Base-by-base conservation (phyloP, 1,284 basidiomycete species). In the Irpex sp. region DNA sequence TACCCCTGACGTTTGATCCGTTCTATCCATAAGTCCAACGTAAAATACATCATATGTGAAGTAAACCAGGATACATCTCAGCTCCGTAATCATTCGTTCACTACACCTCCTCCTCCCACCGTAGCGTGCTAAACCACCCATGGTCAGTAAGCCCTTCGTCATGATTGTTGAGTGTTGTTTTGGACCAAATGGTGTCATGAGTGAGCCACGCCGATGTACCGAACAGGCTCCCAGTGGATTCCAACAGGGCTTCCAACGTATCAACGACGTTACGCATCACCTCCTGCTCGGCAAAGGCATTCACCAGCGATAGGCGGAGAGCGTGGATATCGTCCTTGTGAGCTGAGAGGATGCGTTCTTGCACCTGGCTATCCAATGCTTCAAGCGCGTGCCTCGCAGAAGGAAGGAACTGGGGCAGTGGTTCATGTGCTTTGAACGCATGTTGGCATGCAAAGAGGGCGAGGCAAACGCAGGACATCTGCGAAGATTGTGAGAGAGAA, bases 331-430 rank as follows among this genome's bases (percentile, higher is more conserved):
- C 74, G 61, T 73, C 70, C 55, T 74, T 72, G 5, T 68, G 71
- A 5, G 76, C 73, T 17, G 65, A 57, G 40, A 67, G 66, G 9
- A 81, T 74, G 52, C 73, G 74, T 11, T 77, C 73, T 56, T 77
- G 75, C n/a, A 82, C 74, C 44, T 76, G 73, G 1, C 65, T 67
- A 59, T 79, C 74, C 1, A 84, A 72, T 5, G 68, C 69, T 8
- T 70, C 66, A 19, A 81, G 71, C 17, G 83, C 81, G 62, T 78
- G 75, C 7, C 79, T 73, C 4, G 78, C 73, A 2, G 81, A 84
- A 1, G 83, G 82, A 3, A 84, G 73, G 65, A 82, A 83, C 66
- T 84, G 82, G 0, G 82, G 82, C 4, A 85, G 75, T 3, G 81
- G 77, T 62, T 81, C 81, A 40, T 79, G 76, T 3, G 78, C 78